These are phyloP conservation scores for Amanita molliuscula DNA, from an alignment of 768 basidiomycete genomes.

Conservation along the genomic window DNA sequence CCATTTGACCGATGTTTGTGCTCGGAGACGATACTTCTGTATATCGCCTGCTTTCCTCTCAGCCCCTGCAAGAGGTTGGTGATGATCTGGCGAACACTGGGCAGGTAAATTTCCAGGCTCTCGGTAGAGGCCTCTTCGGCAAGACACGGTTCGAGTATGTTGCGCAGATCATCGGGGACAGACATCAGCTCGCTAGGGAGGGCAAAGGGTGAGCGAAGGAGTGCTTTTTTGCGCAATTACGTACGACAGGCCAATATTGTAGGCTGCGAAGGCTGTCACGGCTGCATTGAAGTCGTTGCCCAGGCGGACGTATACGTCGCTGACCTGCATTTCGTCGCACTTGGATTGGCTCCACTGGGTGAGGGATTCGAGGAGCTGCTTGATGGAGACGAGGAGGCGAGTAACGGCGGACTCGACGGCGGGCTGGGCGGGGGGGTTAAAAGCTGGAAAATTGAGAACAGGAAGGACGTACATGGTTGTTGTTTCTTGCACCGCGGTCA, in stretches of 20 bases:
- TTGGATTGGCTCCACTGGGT: slow-evolving; percentile 73
- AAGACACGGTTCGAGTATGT: slow-evolving; percentile 82
- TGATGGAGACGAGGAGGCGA: slow-evolving; percentile 86
- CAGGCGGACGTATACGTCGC: slow-evolving; percentile 92
- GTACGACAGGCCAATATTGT: slow-evolving; percentile 86
- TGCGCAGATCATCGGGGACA: slow-evolving; percentile 84
- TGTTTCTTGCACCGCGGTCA: slow-evolving; percentile 4
- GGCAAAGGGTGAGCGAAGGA: slow-evolving; percentile 1
- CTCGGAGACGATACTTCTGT: slow-evolving; percentile 66
- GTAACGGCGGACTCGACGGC: slow-evolving; percentile 89
- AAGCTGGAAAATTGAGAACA: slow-evolving; percentile 5
- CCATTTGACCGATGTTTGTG: slow-evolving; percentile 42
- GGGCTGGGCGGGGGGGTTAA: slow-evolving; percentile 33
- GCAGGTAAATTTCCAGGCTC: slow-evolving; percentile 83
- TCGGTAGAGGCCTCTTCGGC: slow-evolving; percentile 82
- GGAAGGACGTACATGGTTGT: slow-evolving; percentile 4
- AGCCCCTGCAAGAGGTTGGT: slow-evolving; percentile 88
- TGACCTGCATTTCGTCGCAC: slow-evolving; percentile 72
- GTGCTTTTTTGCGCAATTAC: slow-evolving; percentile 19
- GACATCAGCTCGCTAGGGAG: slow-evolving; percentile 65
- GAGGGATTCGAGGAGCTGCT: slow-evolving; percentile 84
- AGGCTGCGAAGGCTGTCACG: slow-evolving; percentile 76
- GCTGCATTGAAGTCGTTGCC: slow-evolving; percentile 97
- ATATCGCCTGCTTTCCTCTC: slow-evolving; percentile 84
- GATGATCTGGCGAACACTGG: slow-evolving; percentile 86